Evolutionary conservation across 106 monocot species (phyloP).

Genomic region (Allium cepa): DNA sequence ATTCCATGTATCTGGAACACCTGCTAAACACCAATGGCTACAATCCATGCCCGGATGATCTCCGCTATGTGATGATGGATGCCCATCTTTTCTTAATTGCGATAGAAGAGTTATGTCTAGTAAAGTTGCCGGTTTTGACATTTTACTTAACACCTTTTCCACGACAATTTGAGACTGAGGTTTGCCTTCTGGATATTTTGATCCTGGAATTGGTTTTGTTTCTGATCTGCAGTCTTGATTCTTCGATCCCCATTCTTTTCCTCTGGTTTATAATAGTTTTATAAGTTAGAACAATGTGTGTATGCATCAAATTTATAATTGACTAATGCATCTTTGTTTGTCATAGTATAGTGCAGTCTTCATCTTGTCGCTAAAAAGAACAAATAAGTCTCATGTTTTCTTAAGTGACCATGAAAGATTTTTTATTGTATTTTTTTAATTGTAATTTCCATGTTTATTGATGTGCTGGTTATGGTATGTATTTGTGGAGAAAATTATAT

Average conservation of each 20-base stretch:
- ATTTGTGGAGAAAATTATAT: no score
- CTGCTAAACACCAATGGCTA: constrained; percentile 96
- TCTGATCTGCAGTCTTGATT: constrained; percentile 45
- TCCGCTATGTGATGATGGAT: constrained; percentile 77
- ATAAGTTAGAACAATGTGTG: background rate
- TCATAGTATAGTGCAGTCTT: no score
- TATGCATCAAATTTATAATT: no score
- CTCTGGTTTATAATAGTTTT: constrained; percentile 18
- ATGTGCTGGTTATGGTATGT: no score
- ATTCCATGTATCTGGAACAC: constrained; percentile 96
- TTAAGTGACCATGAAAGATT: no score
- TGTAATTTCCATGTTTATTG: no score
- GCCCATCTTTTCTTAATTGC: constrained; percentile 84
- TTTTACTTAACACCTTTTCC: constrained; percentile 33
- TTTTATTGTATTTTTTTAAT: no score
- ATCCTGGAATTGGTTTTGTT: constrained; percentile 48
- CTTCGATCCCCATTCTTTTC: constrained; percentile 62
- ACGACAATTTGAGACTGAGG: constrained; percentile 51
- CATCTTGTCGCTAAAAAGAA: no score
- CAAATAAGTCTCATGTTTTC: no score
- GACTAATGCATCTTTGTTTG: no score
- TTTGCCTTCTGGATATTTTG: constrained; percentile 53
- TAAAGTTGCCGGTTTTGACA: constrained; percentile 57
- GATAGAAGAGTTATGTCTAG: constrained; percentile 86
- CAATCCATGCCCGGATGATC: constrained; percentile 68